A percentile compares a stretch with the other conserved stretches of the same genome.
These are phyloP conservation scores for Lippia alba DNA, from an alignment of 305 asterid genomes.

Conservation along the genomic window DNA sequence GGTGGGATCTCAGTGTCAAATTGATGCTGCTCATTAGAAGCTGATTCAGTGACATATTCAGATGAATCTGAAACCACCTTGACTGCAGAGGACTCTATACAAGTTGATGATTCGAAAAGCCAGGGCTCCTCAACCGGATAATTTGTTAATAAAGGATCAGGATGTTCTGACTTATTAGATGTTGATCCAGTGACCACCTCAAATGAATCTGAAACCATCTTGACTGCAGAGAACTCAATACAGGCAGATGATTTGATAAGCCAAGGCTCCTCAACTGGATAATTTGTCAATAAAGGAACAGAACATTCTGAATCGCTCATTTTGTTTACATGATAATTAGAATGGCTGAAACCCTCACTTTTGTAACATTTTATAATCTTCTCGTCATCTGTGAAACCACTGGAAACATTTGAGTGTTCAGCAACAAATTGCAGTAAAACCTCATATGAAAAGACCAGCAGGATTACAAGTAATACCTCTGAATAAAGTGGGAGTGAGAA, in stretches of 20 bases:
- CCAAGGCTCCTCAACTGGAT: slow-evolving; percentile 97
- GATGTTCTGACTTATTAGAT: too few relatives aligned
- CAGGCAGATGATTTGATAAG: slow-evolving; percentile 49
- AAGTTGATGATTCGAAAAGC: slow-evolving; percentile 54
- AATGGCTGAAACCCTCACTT: slow-evolving; percentile 36
- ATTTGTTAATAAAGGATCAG: slow-evolving; percentile 35
- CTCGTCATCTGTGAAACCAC: slow-evolving; percentile 78
- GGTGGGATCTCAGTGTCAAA: slow-evolving; percentile 49
- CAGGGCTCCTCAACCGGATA: slow-evolving; percentile 94
- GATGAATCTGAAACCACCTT: slow-evolving; percentile 34
- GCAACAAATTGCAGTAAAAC: slow-evolving; percentile 55
- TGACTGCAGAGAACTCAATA: slow-evolving; percentile 31
- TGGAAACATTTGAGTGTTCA: slow-evolving; percentile 89
- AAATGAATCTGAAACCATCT: slow-evolving; percentile 38
- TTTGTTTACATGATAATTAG: slow-evolving; percentile 42
- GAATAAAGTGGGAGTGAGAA: slow-evolving; percentile 42
- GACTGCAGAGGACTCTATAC: slow-evolving; percentile 33
- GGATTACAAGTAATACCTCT: slow-evolving; percentile 65
- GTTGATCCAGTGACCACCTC: slow-evolving; percentile 35
- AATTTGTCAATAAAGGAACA: slow-evolving; percentile 36
- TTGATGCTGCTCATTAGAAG: slow-evolving; percentile 44
- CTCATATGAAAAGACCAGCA: slow-evolving; percentile 26
- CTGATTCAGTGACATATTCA: slow-evolving; percentile 40
- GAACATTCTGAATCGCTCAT: slow-evolving; percentile 32
- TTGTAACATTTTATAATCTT: slow-evolving; percentile 44